Percentiles rank a stretch among this genome's conserved stretches.
Conservation (phyloP, 306 rosid genomes). For the Quercus variabilis region DNA sequence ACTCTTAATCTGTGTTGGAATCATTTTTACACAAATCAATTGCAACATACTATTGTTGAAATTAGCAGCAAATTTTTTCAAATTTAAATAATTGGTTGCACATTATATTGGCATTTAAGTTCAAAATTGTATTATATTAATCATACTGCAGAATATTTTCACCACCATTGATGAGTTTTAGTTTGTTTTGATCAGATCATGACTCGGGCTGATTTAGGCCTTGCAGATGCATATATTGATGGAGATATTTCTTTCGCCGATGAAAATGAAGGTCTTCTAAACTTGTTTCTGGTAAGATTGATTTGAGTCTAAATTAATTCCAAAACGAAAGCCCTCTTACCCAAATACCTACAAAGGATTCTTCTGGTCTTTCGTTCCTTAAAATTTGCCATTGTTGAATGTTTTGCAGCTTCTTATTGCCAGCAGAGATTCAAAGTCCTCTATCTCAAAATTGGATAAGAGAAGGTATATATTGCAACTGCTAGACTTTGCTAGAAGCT, state of each 20-base stretch:
- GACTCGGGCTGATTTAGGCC: slow-evolving; percentile 92
- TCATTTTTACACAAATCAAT: not conserved
- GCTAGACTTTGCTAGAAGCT: not conserved
- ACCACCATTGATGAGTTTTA: not conserved
- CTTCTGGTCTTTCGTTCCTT: slow-evolving; percentile 5
- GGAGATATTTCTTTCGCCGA: slow-evolving; percentile 76
- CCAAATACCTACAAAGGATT: not conserved
- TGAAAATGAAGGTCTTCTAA: slow-evolving; percentile 68
- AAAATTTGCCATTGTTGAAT: not conserved
- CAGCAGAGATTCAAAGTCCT: slow-evolving; percentile 62
- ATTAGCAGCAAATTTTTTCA: not conserved
- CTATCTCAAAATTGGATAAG: slow-evolving; percentile 44
- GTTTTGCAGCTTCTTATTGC: slow-evolving; percentile 74
- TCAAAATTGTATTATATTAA: not conserved
- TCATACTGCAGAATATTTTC: not conserved
- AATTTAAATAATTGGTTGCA: not conserved
- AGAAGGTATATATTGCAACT: slow-evolving; percentile 40
- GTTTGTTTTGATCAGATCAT: slow-evolving; percentile 49
- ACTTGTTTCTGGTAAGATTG: slow-evolving; percentile 52
- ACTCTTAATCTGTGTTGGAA: not conserved
- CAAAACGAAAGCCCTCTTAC: not conserved
- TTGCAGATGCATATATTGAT: slow-evolving; percentile 82
- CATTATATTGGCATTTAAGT: not conserved
- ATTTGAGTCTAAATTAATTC: not conserved
- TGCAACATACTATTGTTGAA: not conserved